phyloP scores from a whole-genome alignment of 257 asterid genomes.

The Solanum lignicaule region DNA sequence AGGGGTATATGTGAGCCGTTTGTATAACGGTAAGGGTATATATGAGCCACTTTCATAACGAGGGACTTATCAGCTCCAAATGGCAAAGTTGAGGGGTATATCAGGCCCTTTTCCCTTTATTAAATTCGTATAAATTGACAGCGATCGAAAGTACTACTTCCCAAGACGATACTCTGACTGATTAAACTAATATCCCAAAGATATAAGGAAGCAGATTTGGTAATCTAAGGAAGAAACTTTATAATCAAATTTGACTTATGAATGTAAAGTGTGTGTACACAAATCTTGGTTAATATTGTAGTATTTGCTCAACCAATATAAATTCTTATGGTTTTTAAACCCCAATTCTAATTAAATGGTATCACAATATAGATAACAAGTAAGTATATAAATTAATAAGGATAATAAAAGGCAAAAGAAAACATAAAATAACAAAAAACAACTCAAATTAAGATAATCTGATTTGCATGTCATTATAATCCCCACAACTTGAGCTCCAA shows the following conservation, averaged over 20 bases:
- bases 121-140: neutral
- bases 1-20: no score
- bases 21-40: no score
- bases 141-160: rapidly evolving
- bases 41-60: no score
- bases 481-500: neutral
- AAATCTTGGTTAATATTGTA: neutral
- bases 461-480: neutral
- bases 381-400: neutral
- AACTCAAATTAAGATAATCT: neutral
- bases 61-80: no score
- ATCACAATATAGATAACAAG: neutral
- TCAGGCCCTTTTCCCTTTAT: no score
- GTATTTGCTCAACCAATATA: neutral
- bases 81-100: no score
- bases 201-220: neutral
- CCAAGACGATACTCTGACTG: rapidly evolving
- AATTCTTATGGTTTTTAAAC: neutral
- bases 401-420: neutral
- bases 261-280: neutral
- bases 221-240: neutral
- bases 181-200: neutral
- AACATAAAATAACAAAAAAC: neutral
- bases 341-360: neutral
- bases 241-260: no score